A percentile compares a stretch with the other conserved stretches of the same genome.
Evolutionary conservation across 1,284 basidiomycete genomes (phyloP).

Genomic region (Heterobasidion annosum): DNA sequence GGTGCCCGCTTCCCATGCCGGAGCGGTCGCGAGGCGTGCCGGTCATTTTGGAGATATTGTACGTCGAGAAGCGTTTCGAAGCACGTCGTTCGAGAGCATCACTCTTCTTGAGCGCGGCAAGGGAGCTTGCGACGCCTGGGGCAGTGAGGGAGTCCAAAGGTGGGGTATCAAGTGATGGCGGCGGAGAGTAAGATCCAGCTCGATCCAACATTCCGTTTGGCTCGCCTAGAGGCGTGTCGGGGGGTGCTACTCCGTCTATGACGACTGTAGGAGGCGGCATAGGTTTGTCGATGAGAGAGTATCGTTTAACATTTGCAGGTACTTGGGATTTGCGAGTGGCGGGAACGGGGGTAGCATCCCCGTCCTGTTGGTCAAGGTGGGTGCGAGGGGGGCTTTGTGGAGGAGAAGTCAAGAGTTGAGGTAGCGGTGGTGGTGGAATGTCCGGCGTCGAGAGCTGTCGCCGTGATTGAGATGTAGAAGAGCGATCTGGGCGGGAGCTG

Average conservation of each 20-base stretch:
- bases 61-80: conserved; percentile 94
- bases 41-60: conserved; percentile 94
- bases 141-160: conserved; percentile 24
- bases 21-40: conserved; percentile 35
- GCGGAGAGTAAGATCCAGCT: not conserved
- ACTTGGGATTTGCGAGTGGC: conserved; percentile 28
- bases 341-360: conserved; percentile 18
- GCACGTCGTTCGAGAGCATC: conserved; percentile 88
- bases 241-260: conserved; percentile 40
- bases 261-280: conserved; percentile 36
- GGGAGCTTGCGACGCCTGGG: conserved; percentile 72
- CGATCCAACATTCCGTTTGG: not conserved
- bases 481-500: conserved; percentile 2
- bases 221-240: conserved; percentile 1
- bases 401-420: conserved; percentile 5
- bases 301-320: conserved; percentile 60
- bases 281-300: conserved; percentile 67
- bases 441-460: conserved; percentile 6
- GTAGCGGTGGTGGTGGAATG: conserved; percentile 6
- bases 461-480: conserved; percentile 5
- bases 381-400: conserved; percentile 6
- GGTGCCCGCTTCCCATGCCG: conserved; percentile 22
- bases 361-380: conserved; percentile 15
- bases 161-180: not conserved
- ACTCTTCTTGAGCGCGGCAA: conserved; percentile 82